Conservation (phyloP, 768 basidiomycete genomes). For the Suillus placidus region DNA sequence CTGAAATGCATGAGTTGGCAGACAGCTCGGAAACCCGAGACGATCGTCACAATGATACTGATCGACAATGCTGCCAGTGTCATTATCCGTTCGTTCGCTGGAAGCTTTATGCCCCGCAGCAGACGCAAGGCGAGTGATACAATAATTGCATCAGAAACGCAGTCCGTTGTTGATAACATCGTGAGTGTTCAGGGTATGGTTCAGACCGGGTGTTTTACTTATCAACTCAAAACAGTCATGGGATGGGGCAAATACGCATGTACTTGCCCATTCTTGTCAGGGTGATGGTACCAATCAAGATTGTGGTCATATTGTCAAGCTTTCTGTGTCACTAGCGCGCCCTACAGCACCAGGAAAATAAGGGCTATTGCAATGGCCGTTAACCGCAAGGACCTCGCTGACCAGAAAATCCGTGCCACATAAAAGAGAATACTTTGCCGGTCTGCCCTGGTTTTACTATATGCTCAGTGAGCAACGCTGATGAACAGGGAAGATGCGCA, state of each 20-base stretch:
- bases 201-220: conserved; percentile 5
- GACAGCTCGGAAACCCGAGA: conserved; percentile 45
- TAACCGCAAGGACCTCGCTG: conserved; percentile 10
- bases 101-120: conserved; percentile 45
- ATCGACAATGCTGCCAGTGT: conserved; percentile 52
- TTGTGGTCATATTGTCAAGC: conserved; percentile 9
- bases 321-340: neutral
- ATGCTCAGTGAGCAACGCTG: neutral
- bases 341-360: conserved; percentile 17
- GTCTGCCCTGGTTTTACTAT: conserved; percentile 17
- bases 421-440: conserved; percentile 25
- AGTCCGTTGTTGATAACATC: conserved; percentile 41
- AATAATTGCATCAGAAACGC: conserved; percentile 48
- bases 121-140: conserved; percentile 48
- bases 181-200: neutral
- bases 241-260: neutral
- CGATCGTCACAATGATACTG: conserved; percentile 51
- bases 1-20: conserved; percentile 38
- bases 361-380: conserved; percentile 12
- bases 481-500: conserved; percentile 7
- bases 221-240: conserved; percentile 9
- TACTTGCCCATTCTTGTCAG: neutral
- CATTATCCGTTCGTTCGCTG: conserved; percentile 43
- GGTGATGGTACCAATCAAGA: neutral
- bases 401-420: conserved; percentile 21